Evolutionary conservation across 495 filamentous ascomycete species (phyloP).

Genomic region (Aspergillus biplanus): DNA sequence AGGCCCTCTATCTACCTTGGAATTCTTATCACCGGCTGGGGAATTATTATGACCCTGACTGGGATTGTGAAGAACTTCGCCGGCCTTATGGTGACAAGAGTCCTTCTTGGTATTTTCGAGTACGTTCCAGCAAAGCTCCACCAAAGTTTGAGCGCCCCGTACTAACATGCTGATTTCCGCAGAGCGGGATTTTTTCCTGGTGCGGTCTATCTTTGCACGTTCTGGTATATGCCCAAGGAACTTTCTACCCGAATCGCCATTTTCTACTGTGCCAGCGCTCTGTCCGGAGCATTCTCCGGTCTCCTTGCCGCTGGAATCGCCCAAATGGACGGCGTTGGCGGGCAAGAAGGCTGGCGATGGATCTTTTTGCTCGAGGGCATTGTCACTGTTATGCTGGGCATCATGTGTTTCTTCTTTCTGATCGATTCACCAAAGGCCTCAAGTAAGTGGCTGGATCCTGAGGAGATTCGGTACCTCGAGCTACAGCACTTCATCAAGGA

Average conservation of each 20-base stretch:
- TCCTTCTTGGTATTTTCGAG: constrained; percentile 56
- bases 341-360: constrained; percentile 71
- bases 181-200: constrained; percentile 66
- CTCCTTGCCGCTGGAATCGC: constrained; percentile 69
- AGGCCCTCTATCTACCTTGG: constrained; percentile 46
- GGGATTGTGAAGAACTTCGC: constrained; percentile 54
- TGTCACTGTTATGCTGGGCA: constrained; percentile 56
- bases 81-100: constrained; percentile 58
- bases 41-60: constrained; percentile 46
- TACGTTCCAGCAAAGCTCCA: not conserved
- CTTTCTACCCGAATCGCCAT: constrained; percentile 51
- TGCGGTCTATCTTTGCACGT: constrained; percentile 71
- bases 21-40: constrained; percentile 60
- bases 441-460: constrained; percentile 25
- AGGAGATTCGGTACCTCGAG: constrained; percentile 33
- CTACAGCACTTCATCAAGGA: constrained; percentile 35
- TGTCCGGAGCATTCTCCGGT: constrained; percentile 68
- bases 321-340: constrained; percentile 65
- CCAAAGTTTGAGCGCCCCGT: not conserved
- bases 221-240: constrained; percentile 62
- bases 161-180: not conserved
- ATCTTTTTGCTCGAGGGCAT: constrained; percentile 67
- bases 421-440: constrained; percentile 31
- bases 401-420: constrained; percentile 55
- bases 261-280: constrained; percentile 64